Evolutionary conservation across 441 rosid species (phyloP).

Genomic region (Aquilaria agallochum): DNA sequence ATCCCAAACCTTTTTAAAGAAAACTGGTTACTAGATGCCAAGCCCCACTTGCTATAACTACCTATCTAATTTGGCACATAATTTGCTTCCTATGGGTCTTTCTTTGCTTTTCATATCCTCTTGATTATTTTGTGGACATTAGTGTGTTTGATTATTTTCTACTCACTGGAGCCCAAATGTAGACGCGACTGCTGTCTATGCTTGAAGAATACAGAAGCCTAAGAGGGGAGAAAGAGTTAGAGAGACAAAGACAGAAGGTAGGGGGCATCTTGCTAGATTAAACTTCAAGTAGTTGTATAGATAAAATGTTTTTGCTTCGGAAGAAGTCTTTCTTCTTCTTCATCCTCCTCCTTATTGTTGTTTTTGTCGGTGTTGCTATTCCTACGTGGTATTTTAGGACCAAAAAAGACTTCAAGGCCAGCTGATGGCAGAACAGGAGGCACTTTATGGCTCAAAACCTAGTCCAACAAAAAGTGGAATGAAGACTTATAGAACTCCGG

Average conservation of each 20-base stretch:
- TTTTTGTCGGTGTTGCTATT: constrained; percentile 14
- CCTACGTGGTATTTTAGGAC: constrained; percentile 41
- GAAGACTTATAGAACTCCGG: constrained; percentile 51
- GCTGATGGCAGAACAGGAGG: constrained; percentile 71
- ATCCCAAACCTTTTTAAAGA: background rate
- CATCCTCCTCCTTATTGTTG: background rate
- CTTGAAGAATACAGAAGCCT: constrained; percentile 61
- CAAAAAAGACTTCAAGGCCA: constrained; percentile 80
- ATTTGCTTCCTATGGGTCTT: background rate
- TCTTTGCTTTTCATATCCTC: background rate
- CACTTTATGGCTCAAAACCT: constrained; percentile 68
- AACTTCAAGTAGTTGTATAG: background rate
- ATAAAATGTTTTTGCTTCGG: background rate
- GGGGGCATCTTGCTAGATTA: constrained; percentile 7
- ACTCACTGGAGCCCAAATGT: constrained; percentile 3
- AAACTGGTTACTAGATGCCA: background rate
- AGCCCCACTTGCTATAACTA: constrained; percentile 1
- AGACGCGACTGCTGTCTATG: constrained; percentile 67
- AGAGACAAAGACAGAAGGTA: constrained; percentile 69
- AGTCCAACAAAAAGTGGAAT: constrained; percentile 65
- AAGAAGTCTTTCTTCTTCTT: constrained; percentile 1
- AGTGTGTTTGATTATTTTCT: constrained; percentile 1
- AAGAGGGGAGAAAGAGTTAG: constrained; percentile 66
- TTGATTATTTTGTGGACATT: constrained; percentile 2
- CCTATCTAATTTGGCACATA: background rate